phyloP scores from a whole-genome alignment of 345 rosid genomes.

The Carallia pectinifolia region DNA sequence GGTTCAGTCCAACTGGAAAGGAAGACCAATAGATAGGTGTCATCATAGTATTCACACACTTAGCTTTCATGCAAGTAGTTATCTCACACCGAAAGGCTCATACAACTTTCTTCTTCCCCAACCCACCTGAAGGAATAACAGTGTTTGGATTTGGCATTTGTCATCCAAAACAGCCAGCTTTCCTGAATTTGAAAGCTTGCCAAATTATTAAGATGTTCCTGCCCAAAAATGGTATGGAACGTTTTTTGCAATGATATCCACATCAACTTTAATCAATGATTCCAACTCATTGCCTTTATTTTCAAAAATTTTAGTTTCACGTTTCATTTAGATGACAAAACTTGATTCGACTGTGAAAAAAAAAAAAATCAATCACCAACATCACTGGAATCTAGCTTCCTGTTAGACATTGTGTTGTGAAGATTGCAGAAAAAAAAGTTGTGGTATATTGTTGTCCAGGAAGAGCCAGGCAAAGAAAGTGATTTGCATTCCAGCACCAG shows the following conservation, averaged over 20 bases:
- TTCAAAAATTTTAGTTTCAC: too few relatives aligned
- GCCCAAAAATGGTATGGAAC: not conserved
- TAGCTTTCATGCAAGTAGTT: constrained; percentile 26
- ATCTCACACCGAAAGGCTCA: not conserved
- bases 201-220: not conserved
- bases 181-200: not conserved
- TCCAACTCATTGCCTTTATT: too few relatives aligned
- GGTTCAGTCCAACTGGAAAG: constrained; percentile 1
- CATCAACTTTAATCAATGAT: too few relatives aligned
- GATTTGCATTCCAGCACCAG: constrained; percentile 35
- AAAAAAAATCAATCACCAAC: not conserved
- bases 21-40: constrained; percentile 17
- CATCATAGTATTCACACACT: constrained; percentile 25
- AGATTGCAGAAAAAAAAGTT: not conserved
- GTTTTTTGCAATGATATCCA: not conserved
- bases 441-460: not conserved
- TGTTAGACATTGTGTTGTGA: constrained; percentile 1
- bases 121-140: constrained; percentile 3
- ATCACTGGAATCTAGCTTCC: not conserved
- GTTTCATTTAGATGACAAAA: too few relatives aligned
- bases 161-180: not conserved
- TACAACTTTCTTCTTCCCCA: constrained; percentile 4
- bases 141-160: constrained; percentile 1
- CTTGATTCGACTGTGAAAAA: too few relatives aligned
- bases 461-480: constrained; percentile 35